These are phyloP conservation scores for Stemphylium lycopersici DNA, from an alignment of 2,329 filamentous ascomycete species.

Conservation along the genomic window DNA sequence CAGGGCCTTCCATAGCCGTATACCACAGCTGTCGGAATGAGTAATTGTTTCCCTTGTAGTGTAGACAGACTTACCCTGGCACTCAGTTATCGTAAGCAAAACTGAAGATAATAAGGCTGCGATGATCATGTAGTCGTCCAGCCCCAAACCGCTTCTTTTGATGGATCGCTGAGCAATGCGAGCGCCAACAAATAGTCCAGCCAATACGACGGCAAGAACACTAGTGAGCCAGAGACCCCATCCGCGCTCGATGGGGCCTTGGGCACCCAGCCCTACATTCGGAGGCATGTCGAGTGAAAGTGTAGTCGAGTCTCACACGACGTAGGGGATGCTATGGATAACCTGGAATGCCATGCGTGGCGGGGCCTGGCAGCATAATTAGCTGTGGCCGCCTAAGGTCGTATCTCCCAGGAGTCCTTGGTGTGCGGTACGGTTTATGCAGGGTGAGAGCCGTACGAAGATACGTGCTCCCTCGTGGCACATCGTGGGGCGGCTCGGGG, in stretches of 20 bases:
- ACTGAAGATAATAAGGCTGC: conserved; percentile 25
- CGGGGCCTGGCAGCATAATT: conserved; percentile 7
- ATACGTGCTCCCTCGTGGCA: no score
- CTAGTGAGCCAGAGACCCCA: conserved; percentile 32
- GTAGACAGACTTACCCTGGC: conserved; percentile 23
- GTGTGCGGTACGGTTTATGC: background rate
- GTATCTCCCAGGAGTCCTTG: background rate
- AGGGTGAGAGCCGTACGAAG: background rate
- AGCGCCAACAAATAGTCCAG: conserved; percentile 25
- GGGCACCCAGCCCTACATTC: conserved; percentile 30
- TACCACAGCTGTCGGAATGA: conserved; percentile 24
- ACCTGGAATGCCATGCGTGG: background rate
- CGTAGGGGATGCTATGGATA: background rate
- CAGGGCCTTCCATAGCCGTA: conserved; percentile 30
- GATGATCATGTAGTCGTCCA: conserved; percentile 35
- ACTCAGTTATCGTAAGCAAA: conserved; percentile 30
- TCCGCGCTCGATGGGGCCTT: conserved; percentile 28
- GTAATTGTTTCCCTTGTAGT: background rate
- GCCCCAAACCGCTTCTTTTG: conserved; percentile 25
- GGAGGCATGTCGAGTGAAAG: conserved; percentile 21
- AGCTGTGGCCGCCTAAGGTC: background rate
- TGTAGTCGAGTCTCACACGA: background rate
- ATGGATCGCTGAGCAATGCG: conserved; percentile 23
- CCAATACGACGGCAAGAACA: conserved; percentile 27
- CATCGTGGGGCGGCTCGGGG: background rate